Conservation (phyloP, 345 rosid species). For the Eucalyptus lansdowneana region DNA sequence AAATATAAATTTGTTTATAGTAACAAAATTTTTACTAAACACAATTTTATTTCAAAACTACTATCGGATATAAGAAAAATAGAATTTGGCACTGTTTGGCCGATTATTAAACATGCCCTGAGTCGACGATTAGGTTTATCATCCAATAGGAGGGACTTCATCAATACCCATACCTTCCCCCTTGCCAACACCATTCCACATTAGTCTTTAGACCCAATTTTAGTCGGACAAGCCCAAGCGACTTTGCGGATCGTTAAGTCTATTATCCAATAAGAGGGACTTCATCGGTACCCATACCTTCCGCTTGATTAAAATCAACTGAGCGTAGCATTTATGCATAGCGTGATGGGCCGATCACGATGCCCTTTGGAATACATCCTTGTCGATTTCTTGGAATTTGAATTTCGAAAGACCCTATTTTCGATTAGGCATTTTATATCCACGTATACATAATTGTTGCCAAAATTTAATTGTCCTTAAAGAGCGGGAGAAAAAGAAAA, state of each 20-base stretch:
- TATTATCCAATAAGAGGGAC: neutral
- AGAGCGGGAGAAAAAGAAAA: neutral
- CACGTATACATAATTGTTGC: neutral
- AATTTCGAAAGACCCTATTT: neutral
- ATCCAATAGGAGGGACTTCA: neutral
- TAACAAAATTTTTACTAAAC: too few species aligned
- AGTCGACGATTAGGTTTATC: fast-evolving
- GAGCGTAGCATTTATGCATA: neutral
- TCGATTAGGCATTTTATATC: neutral
- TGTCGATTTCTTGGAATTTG: neutral
- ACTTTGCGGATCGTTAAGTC: neutral
- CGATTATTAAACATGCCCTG: too few species aligned
- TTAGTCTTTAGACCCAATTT: too few species aligned
- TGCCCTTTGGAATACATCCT: neutral
- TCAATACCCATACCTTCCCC: neutral
- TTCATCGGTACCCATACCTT: neutral
- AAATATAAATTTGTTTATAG: too few species aligned
- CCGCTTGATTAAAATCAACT: neutral
- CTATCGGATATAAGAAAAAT: too few species aligned
- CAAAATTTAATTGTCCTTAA: neutral
- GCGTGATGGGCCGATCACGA: neutral
- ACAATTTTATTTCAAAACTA: too few species aligned
- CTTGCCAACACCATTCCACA: too few species aligned
- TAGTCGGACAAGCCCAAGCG: too few species aligned
- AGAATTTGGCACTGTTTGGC: too few species aligned